Percentiles rank a stretch among this genome's conserved stretches.
These are phyloP conservation scores for Curvularia spicifera DNA, from an alignment of 2,329 filamentous ascomycete species.

Conservation along the genomic window DNA sequence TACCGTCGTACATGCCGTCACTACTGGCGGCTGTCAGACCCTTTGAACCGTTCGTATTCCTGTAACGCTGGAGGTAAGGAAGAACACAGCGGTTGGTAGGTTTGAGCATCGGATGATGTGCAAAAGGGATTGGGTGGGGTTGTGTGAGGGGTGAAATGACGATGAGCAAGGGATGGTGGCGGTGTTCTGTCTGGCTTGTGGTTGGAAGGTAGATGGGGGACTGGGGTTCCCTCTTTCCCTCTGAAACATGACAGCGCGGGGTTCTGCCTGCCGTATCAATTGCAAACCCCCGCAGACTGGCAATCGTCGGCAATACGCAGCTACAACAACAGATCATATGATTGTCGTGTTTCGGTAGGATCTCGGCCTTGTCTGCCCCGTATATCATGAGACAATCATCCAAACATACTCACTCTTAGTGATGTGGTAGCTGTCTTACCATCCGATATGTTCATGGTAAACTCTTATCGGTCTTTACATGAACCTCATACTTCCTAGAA, in stretches of 20 bases:
- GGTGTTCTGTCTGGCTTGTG: not conserved
- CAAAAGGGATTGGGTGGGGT: not conserved
- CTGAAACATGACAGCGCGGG: not conserved
- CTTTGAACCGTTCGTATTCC: not conserved
- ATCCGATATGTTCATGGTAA: not conserved
- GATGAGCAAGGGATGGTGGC: not conserved
- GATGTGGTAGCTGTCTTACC: not conserved
- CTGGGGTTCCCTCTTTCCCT: not conserved
- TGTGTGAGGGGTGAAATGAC: not conserved
- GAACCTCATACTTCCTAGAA: no score
- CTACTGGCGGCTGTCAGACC: constrained; percentile 2
- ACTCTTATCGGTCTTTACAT: no score
- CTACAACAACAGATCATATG: not conserved
- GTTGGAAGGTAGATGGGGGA: not conserved
- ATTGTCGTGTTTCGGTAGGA: not conserved
- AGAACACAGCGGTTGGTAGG: not conserved
- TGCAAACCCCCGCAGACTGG: not conserved
- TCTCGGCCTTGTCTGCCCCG: not conserved
- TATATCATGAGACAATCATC: not conserved
- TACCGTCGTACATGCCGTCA: not conserved
- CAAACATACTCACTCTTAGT: not conserved
- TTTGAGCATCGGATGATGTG: not conserved
- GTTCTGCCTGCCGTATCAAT: not conserved
- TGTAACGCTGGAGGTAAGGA: not conserved
- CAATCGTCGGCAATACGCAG: not conserved